Evolutionary conservation across 768 basidiomycete genomes (phyloP), one percentile per base, ranked within the genome.

Genomic region (Neoboletus brunneissimus): DNA sequence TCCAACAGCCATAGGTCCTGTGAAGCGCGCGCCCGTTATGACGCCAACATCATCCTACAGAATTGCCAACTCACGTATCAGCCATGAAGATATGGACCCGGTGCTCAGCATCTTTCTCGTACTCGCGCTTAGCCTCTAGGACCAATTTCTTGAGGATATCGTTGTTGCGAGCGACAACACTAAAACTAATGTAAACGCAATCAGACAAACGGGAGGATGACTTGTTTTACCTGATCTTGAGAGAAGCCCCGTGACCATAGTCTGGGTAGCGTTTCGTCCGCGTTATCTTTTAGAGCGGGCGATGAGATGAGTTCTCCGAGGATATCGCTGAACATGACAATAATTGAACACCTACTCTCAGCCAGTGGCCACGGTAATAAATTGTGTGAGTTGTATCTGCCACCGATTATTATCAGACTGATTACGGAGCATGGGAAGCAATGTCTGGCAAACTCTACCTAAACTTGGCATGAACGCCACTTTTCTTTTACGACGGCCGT

Each of bases 101-200:
- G 66, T 93, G 90, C 62, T 91, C 88, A 55, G 91, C 89, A 70
- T 94, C 92, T 73, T 91, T 92, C 73, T 93, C 90, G 64, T 93
- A 94, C 58, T 90, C 88, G 50, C 84, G 84, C 75, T 92, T 93
- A 27, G 91, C 91, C 72, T 92, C 90, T 32, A 93, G 71, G 23
- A 94, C 90, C 20, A 94, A 81, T 66, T 84, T 85, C 79, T 93
- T 94, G 65, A 94, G 77, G 58, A 94, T 88, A 69, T 89, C 88
- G 65, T 94, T 93, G 69, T 82, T 93, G 47, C 91, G 87, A 20
- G 91, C 91, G 47, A 94, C 88, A 53, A 94, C 91, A 55, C 91
- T 93, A 58, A 11, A 51, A 32, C 3, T 37, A 22, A 41, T 52
- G 53, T 71, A 22, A 61, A 59, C 43, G 7, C 47, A 34, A 48